Evolutionary conservation across 192 early-diverging fungal genomes (phyloP).

Genomic region (Gonapodya sp.): DNA sequence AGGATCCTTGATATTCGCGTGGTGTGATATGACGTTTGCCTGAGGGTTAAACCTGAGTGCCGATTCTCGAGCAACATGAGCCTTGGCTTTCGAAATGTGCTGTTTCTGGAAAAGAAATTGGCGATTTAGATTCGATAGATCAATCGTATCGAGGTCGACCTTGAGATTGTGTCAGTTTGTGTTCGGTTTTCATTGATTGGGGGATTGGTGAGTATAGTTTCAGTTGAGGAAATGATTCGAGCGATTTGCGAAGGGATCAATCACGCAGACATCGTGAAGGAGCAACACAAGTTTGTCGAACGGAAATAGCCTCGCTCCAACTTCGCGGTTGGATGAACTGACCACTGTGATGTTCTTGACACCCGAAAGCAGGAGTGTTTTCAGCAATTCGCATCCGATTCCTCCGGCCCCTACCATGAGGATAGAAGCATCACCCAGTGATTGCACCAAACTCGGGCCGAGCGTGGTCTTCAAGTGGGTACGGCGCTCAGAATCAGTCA

Average conservation of each 20-base stretch:
- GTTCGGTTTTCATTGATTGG: not conserved
- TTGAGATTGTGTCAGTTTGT: conserved; percentile 18
- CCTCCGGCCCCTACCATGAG: conserved; percentile 51
- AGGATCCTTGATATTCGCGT: conserved; percentile 81
- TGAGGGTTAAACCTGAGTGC: conserved; percentile 78
- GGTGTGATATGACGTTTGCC: conserved; percentile 61
- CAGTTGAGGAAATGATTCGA: too few relatives aligned
- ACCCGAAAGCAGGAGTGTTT: conserved; percentile 83
- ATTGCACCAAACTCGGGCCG: not conserved
- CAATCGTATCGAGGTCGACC: conserved; percentile 98
- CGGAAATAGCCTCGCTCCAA: too few relatives aligned
- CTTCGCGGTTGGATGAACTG: conserved; percentile 15
- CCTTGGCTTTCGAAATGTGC: conserved; percentile 89
- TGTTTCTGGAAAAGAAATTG: conserved; percentile 96
- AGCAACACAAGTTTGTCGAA: not conserved
- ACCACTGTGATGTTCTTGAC: conserved; percentile 73
- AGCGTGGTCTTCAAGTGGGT: not conserved
- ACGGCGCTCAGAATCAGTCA: not conserved
- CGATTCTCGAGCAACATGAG: conserved; percentile 74
- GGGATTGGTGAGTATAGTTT: not conserved
- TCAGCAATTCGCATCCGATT: conserved; percentile 97
- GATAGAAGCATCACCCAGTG: not conserved
- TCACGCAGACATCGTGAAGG: not conserved
- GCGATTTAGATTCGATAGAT: conserved; percentile 96
- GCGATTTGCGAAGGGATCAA: too few relatives aligned